Conservation (phyloP, 1,139 yeast species). For the Yamadazyma pseudoaaseri region DNA sequence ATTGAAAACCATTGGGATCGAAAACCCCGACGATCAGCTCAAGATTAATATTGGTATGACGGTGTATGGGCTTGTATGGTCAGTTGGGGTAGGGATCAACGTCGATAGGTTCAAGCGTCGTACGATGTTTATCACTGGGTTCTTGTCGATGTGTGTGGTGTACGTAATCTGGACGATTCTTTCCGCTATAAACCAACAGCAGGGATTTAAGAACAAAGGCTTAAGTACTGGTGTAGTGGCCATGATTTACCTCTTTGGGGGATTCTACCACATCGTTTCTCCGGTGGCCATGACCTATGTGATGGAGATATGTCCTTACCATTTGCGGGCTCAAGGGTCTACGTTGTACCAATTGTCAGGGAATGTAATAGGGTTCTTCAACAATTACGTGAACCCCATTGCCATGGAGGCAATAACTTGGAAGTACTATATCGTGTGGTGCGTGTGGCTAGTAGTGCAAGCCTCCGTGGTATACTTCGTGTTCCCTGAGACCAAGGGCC, state of each 20-base stretch:
- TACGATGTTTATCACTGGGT: conserved; percentile 22
- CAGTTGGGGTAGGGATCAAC: conserved; percentile 27
- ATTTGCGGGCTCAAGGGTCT: conserved; percentile 15
- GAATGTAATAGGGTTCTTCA: conserved; percentile 22
- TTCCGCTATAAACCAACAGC: conserved; percentile 30
- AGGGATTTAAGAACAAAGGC: conserved; percentile 25
- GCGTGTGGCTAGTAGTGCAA: conserved; percentile 30
- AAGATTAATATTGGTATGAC: conserved; percentile 34
- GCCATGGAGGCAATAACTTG: conserved; percentile 50
- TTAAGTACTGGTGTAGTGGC: conserved; percentile 27
- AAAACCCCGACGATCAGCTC: conserved; percentile 39
- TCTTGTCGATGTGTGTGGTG: conserved; percentile 10
- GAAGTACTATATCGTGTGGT: conserved; percentile 50
- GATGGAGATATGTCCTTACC: conserved; percentile 30
- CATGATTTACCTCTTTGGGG: conserved; percentile 32
- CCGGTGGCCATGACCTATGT: conserved; percentile 25
- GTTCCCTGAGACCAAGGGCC: conserved; percentile 43
- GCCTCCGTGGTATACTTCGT: conserved; percentile 27
- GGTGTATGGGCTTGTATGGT: conserved; percentile 33
- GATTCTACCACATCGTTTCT: conserved; percentile 18
- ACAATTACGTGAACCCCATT: conserved; percentile 48
- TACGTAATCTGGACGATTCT: conserved; percentile 31
- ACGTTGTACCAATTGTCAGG: conserved; percentile 11
- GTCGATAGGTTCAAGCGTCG: conserved; percentile 13
- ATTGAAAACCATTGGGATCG: conserved; percentile 48